These are phyloP conservation scores for Solidago caesia DNA, from an alignment of 129 eudicot species.

Conservation along the genomic window DNA sequence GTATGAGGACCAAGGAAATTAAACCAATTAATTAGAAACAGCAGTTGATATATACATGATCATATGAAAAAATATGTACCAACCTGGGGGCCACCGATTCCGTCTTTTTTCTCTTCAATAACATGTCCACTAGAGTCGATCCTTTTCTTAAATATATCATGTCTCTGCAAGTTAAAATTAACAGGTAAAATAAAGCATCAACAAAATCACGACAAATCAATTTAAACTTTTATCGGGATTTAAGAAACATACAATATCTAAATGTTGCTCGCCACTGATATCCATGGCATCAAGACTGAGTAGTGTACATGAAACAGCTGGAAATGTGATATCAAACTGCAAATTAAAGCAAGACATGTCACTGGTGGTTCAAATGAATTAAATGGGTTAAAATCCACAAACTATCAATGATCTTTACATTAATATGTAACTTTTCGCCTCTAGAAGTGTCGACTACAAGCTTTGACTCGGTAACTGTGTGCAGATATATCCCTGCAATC, in stretches of 20 bases:
- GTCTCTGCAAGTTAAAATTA: conserved; percentile 58
- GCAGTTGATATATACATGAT: not conserved
- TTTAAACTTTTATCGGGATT: not conserved
- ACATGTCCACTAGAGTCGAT: conserved; percentile 68
- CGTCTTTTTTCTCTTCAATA: conserved; percentile 75
- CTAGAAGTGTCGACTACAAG: conserved; percentile 97
- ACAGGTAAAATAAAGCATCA: not conserved
- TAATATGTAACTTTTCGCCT: conserved; percentile 85
- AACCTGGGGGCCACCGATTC: conserved; percentile 96
- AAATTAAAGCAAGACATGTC: conserved; percentile 19
- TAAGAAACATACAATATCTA: conserved; percentile 74
- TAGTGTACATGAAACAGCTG: conserved; percentile 83
- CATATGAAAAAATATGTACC: conserved; percentile 17
- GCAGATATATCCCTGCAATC: conserved; percentile 78
- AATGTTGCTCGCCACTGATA: conserved; percentile 98
- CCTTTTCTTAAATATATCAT: conserved; percentile 90
- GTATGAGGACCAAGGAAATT: not conserved
- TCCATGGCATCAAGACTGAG: conserved; percentile 97
- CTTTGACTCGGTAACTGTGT: conserved; percentile 80
- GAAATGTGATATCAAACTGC: conserved; percentile 99
- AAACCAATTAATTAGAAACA: not conserved
- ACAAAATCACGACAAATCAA: not conserved
- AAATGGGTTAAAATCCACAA: not conserved
- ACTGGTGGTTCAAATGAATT: conserved; percentile 12
- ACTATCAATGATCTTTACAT: conserved; percentile 44